Evolutionary conservation across 1,139 yeast species (phyloP).

Genomic region (Scheffersomyces stambukii): DNA sequence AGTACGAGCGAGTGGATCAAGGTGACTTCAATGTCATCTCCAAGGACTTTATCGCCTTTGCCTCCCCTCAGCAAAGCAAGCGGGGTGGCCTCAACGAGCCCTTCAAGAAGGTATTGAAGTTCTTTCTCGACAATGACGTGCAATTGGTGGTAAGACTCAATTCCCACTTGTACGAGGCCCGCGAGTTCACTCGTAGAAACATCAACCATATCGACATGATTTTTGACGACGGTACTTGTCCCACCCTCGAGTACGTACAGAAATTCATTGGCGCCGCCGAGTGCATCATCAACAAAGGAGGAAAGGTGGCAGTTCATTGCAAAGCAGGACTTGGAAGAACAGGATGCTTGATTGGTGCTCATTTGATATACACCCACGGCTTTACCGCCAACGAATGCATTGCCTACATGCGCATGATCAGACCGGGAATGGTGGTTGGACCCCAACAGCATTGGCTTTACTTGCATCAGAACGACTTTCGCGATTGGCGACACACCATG

Average conservation of each 20-base stretch:
- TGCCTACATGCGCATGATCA: conserved; percentile 89
- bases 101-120: conserved; percentile 74
- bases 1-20: conserved; percentile 91
- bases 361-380: conserved; percentile 90
- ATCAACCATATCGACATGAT: conserved; percentile 92
- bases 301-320: conserved; percentile 96
- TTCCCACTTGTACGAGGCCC: conserved; percentile 82
- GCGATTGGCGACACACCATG: conserved; percentile 96
- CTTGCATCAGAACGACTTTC: conserved; percentile 89
- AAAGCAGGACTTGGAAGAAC: conserved; percentile 98
- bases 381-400: conserved; percentile 96
- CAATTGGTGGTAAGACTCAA: conserved; percentile 88
- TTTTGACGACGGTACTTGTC: conserved; percentile 97
- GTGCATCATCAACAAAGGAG: conserved; percentile 76
- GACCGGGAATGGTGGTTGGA: conserved; percentile 99
- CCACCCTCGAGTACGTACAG: conserved; percentile 87
- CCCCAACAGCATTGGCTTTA: conserved; percentile 99
- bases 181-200: conserved; percentile 76
- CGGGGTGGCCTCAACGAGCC: conserved; percentile 59
- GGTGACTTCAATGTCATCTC: conserved; percentile 93
- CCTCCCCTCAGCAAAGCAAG: conserved; percentile 82
- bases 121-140: conserved; percentile 68
- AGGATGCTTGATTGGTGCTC: conserved; percentile 96
- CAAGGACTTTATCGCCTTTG: conserved; percentile 94
- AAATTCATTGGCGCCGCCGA: conserved; percentile 94